These are phyloP conservation scores for Gilbertella persicaria DNA, from an alignment of 371 early-diverging fungal genomes.

Conservation along the genomic window DNA sequence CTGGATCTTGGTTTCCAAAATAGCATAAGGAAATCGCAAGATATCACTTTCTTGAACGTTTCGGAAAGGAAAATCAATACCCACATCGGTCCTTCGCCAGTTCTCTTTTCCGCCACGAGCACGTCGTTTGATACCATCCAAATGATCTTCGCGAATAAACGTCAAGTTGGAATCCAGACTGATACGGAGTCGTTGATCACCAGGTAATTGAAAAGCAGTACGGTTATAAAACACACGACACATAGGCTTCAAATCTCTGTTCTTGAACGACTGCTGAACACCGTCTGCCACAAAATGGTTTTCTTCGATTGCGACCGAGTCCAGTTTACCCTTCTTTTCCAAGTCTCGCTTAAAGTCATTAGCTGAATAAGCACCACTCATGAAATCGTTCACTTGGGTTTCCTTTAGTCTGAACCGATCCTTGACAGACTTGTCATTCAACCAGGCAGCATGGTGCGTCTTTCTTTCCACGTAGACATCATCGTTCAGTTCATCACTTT, in stretches of 20 bases:
- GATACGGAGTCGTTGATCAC: slow-evolving; percentile 95
- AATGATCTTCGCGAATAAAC: slow-evolving; percentile 95
- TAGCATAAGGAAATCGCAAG: slow-evolving; percentile 93
- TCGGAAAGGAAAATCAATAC: slow-evolving; percentile 90
- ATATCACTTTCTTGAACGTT: slow-evolving; percentile 81
- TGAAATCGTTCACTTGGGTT: slow-evolving; percentile 81
- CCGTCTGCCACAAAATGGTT: slow-evolving; percentile 78
- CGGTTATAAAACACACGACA: slow-evolving; percentile 97
- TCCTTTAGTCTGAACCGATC: slow-evolving; percentile 93
- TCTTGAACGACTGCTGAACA: slow-evolving; percentile 74
- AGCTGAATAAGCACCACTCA: slow-evolving; percentile 80
- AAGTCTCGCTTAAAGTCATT: slow-evolving; percentile 63
- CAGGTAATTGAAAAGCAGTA: slow-evolving; percentile 99
- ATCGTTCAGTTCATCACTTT: slow-evolving; percentile 21
- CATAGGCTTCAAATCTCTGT: slow-evolving; percentile 80
- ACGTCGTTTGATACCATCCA: slow-evolving; percentile 46
- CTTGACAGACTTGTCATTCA: slow-evolving; percentile 92
- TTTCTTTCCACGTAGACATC: slow-evolving; percentile 95
- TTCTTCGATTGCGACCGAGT: slow-evolving; percentile 66
- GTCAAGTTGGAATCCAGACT: slow-evolving; percentile 97
- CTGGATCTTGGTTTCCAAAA: slow-evolving; percentile 97
- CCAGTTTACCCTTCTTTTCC: slow-evolving; percentile 69
- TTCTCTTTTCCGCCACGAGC: slow-evolving; percentile 56
- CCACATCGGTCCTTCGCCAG: slow-evolving; percentile 93
- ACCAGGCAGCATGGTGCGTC: slow-evolving; percentile 96